A percentile compares a stretch with the other conserved stretches of the same genome.
Conservation (phyloP, 2,329 filamentous ascomycete genomes). For the Xylaria sp. region DNA sequence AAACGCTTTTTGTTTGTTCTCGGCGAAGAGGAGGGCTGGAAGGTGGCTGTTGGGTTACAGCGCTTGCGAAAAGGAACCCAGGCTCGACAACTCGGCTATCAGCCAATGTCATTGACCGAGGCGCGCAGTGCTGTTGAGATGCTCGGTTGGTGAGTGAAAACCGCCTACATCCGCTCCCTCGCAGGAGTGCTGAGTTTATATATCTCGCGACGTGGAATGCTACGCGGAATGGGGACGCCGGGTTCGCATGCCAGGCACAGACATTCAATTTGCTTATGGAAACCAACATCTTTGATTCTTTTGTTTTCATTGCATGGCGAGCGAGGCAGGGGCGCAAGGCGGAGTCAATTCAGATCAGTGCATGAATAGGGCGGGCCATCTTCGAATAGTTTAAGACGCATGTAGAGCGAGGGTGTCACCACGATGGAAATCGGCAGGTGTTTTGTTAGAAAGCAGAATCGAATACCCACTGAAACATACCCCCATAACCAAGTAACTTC, state of each 20-base stretch:
- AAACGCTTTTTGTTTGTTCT: slow-evolving; percentile 70
- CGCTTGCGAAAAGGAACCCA: slow-evolving; percentile 65
- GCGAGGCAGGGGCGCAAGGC: slow-evolving; percentile 32
- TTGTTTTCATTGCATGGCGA: slow-evolving; percentile 36
- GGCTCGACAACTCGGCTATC: slow-evolving; percentile 63
- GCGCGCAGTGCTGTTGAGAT: slow-evolving; percentile 61
- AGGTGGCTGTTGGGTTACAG: slow-evolving; percentile 67
- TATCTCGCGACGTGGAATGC: slow-evolving; percentile 18
- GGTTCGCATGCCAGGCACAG: slow-evolving; percentile 18
- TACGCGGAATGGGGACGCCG: slow-evolving; percentile 2
- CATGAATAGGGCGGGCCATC: slow-evolving; percentile 20
- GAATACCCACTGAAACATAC: too few species aligned
- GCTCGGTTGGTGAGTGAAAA: slow-evolving; percentile 56
- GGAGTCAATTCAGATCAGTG: slow-evolving; percentile 21
- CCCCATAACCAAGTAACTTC: too few species aligned
- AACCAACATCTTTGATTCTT: slow-evolving; percentile 15
- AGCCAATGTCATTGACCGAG: slow-evolving; percentile 60
- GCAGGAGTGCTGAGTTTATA: slow-evolving; percentile 23
- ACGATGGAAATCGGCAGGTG: slow-evolving; percentile 6
- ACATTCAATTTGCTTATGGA: neutral
- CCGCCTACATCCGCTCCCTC: neutral
- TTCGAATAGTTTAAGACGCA: slow-evolving; percentile 18
- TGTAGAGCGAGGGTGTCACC: slow-evolving; percentile 32
- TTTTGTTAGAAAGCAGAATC: slow-evolving; percentile 3
- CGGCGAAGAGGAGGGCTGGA: slow-evolving; percentile 70